These are phyloP conservation scores for Cucumis hystrix DNA, from an alignment of 306 rosid genomes.

Conservation along the genomic window DNA sequence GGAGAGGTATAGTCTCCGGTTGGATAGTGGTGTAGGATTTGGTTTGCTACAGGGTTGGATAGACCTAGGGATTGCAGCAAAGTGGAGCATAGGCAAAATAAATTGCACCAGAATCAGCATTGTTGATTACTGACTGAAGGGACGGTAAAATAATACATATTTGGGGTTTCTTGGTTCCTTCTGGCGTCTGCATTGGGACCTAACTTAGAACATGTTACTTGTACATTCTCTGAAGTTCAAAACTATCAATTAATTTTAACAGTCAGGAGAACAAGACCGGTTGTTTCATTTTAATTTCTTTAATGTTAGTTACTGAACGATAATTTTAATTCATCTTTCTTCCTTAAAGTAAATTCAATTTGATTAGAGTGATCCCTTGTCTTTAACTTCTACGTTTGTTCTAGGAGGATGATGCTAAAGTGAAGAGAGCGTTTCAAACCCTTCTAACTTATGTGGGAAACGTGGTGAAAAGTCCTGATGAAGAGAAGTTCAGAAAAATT, in stretches of 20 bases:
- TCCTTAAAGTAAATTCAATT: not conserved
- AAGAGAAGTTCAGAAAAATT: constrained; percentile 88
- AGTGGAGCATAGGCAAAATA: no score
- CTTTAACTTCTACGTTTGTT: constrained; percentile 1
- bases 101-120: not conserved
- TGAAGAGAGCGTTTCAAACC: constrained; percentile 78
- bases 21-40: no score
- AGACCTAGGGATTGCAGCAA: no score
- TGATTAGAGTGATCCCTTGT: not conserved
- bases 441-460: constrained; percentile 74
- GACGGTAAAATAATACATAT: not conserved
- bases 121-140: not conserved
- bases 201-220: not conserved
- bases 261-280: not conserved
- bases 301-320: not conserved
- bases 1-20: no score
- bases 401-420: constrained; percentile 75
- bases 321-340: not conserved
- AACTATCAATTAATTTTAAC: not conserved
- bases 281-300: not conserved
- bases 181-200: not conserved
- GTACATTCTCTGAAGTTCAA: not conserved
- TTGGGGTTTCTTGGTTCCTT: not conserved
- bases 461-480: constrained; percentile 62
- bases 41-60: no score